phyloP scores from a whole-genome alignment of 2,329 filamentous ascomycete genomes.

The Venturia asperata region DNA sequence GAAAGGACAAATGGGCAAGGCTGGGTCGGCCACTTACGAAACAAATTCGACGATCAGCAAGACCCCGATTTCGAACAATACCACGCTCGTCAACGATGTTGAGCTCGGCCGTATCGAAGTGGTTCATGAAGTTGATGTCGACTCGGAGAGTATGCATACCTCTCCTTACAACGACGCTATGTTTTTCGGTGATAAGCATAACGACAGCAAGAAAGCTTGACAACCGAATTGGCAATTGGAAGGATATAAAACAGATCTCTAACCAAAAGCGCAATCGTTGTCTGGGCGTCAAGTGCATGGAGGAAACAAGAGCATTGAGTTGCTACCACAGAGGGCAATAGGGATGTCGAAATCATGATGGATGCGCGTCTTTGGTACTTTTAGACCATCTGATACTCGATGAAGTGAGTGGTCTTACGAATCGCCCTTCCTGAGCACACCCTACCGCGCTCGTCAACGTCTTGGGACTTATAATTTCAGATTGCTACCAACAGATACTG shows the following conservation, averaged over 20 bases:
- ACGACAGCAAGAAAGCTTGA: not conserved
- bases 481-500: not conserved
- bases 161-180: not conserved
- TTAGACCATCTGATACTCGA: no score
- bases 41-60: constrained; percentile 1
- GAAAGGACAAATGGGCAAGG: not conserved
- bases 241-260: not conserved
- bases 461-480: no score
- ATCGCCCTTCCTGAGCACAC: not conserved
- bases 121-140: not conserved
- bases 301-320: not conserved
- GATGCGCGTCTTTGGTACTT: no score
- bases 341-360: no score
- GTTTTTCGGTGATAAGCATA: not conserved
- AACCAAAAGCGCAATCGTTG: not conserved
- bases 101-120: constrained; percentile 17
- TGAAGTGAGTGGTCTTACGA: no score
- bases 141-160: not conserved
- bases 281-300: not conserved
- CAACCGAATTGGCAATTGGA: not conserved
- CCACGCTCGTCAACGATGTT: not conserved
- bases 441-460: no score
- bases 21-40: not conserved
- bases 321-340: no score
- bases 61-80: not conserved